Base-by-base conservation (phyloP, 1,139 yeast species). In the Diutina neorugosa region DNA sequence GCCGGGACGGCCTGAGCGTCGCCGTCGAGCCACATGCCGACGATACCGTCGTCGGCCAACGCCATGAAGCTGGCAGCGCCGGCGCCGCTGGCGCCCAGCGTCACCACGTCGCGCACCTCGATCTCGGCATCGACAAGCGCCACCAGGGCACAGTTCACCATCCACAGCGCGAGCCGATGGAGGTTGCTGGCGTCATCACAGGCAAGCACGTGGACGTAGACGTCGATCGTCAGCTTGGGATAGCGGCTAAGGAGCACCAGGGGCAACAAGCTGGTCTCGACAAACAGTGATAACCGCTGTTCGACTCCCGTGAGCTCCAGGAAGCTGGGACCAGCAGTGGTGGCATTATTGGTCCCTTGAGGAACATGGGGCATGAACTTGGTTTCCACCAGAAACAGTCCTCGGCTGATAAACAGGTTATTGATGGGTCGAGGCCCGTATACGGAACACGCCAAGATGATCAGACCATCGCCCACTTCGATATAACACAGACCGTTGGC, bases 371-470 rank as follows among this genome's bases (percentile, higher is more conserved):
- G 80, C 18, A 78, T 69, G 55, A 82, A 74, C 59, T 82, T 82
- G 55, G 85, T 76, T 56, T 82, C 86, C 2, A 87, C 90, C 21
- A 84, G 75, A 51, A 88, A 70, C 2, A 81, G 74, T 1, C 94
- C 94, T 54, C 81, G 73, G 47, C 84, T 82, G 40, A 81, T 74
- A 64, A 86, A 87, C 1, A 88, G 78, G 0, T 91, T 90, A 57
- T 88, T 74, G 52, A 86, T 82, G 6, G 97, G 96, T 58, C 93
- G 76, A 11, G 98, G 97, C 0, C 97, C 98, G 66, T 84, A 88
- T 0, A 91, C 84, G 1, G 90, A 77, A 1, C 84, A 84, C 56
- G 85, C 81, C n/a, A 46, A 46, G 14, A 27, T 27, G 7, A 90
- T 69, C 44, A 82, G 74, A 34, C 81, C 78, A 52, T 76, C 77